phyloP scores from a whole-genome alignment of 805 yeast genomes.

The Spathaspora sp. region DNA sequence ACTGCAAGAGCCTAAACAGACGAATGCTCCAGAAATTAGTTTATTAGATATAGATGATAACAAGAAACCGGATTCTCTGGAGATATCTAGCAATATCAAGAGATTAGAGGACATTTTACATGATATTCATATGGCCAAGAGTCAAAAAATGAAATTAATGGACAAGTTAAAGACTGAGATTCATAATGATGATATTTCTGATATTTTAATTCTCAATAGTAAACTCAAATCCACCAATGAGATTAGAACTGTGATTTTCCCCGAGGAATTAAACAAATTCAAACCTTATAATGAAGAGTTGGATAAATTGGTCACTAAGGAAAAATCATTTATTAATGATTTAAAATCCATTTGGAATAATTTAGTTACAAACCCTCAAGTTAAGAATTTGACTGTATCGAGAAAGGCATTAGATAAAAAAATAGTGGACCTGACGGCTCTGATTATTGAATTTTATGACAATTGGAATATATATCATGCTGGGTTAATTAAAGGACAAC shows the following conservation, averaged over 20 bases:
- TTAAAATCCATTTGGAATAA: slow-evolving; percentile 28
- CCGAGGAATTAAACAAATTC: slow-evolving; percentile 74
- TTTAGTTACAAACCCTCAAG: slow-evolving; percentile 22
- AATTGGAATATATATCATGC: slow-evolving; percentile 55
- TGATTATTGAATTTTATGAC: slow-evolving; percentile 44
- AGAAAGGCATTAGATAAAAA: slow-evolving; percentile 35
- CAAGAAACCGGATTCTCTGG: slow-evolving; percentile 10
- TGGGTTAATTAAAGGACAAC: slow-evolving; percentile 60
- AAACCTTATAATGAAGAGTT: slow-evolving; percentile 63
- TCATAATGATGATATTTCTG: slow-evolving; percentile 82
- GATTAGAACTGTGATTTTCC: slow-evolving; percentile 52
- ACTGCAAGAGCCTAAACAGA: neutral
- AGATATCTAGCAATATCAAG: slow-evolving; percentile 26
- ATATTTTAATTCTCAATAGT: slow-evolving; percentile 61
- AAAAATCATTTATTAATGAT: slow-evolving; percentile 43
- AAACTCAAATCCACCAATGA: slow-evolving; percentile 56
- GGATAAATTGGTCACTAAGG: slow-evolving; percentile 65
- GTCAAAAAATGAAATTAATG: slow-evolving; percentile 59
- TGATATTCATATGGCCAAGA: slow-evolving; percentile 58
- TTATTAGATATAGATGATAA: slow-evolving; percentile 69
- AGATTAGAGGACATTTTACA: slow-evolving; percentile 54
- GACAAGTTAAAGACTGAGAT: slow-evolving; percentile 65
- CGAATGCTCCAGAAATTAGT: slow-evolving; percentile 32
- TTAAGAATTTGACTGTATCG: slow-evolving; percentile 40
- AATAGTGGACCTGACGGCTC: slow-evolving; percentile 25